Evolutionary conservation across 139 green algal species (phyloP).

Genomic region (Coelastrella sp.): DNA sequence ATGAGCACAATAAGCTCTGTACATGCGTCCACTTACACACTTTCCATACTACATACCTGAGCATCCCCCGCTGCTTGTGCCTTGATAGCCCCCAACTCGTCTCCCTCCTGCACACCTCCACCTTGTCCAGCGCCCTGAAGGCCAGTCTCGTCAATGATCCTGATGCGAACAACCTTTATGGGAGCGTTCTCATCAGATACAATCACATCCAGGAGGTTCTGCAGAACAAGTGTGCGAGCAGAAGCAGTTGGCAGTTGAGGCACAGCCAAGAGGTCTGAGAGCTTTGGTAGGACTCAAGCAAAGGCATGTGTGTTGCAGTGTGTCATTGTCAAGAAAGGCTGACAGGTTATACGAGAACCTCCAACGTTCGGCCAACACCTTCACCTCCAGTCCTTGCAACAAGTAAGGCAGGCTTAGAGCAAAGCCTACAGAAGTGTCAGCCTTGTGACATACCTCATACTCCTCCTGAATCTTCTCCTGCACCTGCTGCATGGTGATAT

Average conservation of each 20-base stretch:
- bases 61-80: neutral
- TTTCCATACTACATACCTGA: neutral
- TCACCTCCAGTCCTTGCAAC: too few species aligned
- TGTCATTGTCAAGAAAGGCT: too few species aligned
- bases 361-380: too few species aligned
- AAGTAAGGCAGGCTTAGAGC: too few species aligned
- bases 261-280: too few species aligned
- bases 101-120: constrained; percentile 38
- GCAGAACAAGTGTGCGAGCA: neutral
- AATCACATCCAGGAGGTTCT: constrained; percentile 93
- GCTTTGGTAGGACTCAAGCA: too few species aligned
- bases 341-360: too few species aligned
- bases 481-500: constrained; percentile 84
- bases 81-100: constrained; percentile 62
- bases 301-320: too few species aligned
- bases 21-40: too few species aligned
- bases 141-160: constrained; percentile 64
- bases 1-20: too few species aligned
- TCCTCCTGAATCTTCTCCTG: constrained; percentile 28
- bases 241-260: too few species aligned
- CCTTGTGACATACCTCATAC: constrained; percentile 8
- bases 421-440: neutral
- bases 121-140: neutral
- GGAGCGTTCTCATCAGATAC: constrained; percentile 98
- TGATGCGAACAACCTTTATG: constrained; percentile 92